Conservation (phyloP, 2,329 filamentous ascomycete species). For the Tolypocladium paradoxum region DNA sequence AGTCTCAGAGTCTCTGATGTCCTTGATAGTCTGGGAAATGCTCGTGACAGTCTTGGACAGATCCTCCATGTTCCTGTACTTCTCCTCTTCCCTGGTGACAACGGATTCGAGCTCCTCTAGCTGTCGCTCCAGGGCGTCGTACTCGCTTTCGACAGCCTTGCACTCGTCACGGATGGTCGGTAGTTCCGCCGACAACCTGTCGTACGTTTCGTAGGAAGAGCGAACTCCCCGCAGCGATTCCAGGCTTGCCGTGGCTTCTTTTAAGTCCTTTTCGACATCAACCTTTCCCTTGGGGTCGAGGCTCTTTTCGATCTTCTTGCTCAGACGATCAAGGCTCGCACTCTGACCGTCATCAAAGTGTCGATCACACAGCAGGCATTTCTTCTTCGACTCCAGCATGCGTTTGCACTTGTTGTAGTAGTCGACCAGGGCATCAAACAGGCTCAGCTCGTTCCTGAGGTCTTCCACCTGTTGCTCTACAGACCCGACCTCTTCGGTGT, state of each 20-base stretch:
- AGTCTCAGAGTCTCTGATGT: constrained; percentile 58
- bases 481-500: constrained; percentile 37
- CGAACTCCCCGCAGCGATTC: constrained; percentile 51
- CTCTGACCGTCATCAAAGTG: constrained; percentile 50
- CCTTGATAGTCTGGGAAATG: constrained; percentile 61
- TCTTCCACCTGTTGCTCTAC: constrained; percentile 48
- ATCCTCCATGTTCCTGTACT: constrained; percentile 62
- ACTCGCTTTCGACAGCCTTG: constrained; percentile 49
- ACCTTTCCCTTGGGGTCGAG: constrained; percentile 52
- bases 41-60: constrained; percentile 65
- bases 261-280: constrained; percentile 50
- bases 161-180: constrained; percentile 57
- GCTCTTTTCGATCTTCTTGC: constrained; percentile 54
- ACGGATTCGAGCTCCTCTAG: constrained; percentile 58
- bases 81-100: constrained; percentile 53
- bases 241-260: constrained; percentile 37
- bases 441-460: constrained; percentile 55
- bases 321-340: constrained; percentile 49
- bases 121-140: constrained; percentile 45
- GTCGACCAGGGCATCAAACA: constrained; percentile 56
- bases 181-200: constrained; percentile 60
- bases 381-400: constrained; percentile 54
- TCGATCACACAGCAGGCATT: constrained; percentile 67
- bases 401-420: constrained; percentile 63
- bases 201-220: constrained; percentile 63